phyloP scores from a whole-genome alignment of 306 rosid genomes.

The Betula pendula region DNA sequence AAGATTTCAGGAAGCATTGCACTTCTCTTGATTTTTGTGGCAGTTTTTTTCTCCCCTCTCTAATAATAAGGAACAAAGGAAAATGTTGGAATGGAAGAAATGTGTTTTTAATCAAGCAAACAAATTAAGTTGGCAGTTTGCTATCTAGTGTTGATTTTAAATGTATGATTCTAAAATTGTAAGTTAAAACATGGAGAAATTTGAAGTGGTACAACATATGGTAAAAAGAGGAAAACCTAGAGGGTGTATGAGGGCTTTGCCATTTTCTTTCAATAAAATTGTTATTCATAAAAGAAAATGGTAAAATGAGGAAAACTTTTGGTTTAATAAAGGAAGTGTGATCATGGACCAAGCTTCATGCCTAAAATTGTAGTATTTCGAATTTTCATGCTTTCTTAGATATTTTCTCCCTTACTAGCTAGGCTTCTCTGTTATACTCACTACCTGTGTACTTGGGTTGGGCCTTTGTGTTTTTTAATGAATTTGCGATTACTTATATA shows the following conservation, averaged over 20 bases:
- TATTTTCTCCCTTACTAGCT: too few relatives aligned
- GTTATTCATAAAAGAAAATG: too few relatives aligned
- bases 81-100: background rate
- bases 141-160: background rate
- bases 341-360: background rate
- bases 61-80: background rate
- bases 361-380: too few relatives aligned
- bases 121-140: background rate
- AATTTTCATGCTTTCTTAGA: too few relatives aligned
- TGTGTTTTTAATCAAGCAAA: background rate
- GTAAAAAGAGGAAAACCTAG: background rate
- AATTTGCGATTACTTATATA: too few relatives aligned
- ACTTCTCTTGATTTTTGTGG: background rate
- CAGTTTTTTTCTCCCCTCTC: background rate
- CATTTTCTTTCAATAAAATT: too few relatives aligned
- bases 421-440: too few relatives aligned
- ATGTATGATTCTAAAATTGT: background rate
- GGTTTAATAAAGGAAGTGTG: background rate
- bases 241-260: too few relatives aligned
- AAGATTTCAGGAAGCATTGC: background rate
- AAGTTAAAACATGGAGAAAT: background rate
- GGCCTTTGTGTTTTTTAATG: too few relatives aligned
- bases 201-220: background rate
- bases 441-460: too few relatives aligned
- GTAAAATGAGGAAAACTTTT: background rate